These are phyloP conservation scores for Rhizopogon sp. DNA, from an alignment of 768 basidiomycete species.

Conservation along the genomic window DNA sequence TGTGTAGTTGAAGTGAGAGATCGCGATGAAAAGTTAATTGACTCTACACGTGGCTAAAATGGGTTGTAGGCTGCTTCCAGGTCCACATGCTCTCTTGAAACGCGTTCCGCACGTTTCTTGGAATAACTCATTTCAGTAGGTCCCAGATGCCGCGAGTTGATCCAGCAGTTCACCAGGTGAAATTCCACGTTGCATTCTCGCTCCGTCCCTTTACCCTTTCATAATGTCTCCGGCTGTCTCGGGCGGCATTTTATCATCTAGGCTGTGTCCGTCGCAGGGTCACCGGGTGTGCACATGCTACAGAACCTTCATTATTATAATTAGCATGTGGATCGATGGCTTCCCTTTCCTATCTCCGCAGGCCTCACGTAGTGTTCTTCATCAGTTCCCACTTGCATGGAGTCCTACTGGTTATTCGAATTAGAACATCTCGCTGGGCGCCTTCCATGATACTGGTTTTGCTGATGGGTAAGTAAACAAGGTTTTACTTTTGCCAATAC, in stretches of 20 bases:
- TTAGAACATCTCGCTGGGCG: background rate
- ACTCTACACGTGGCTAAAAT: conserved; percentile 11
- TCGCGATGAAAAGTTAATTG: conserved; percentile 12
- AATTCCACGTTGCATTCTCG: conserved; percentile 2
- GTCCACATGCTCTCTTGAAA: conserved; percentile 10
- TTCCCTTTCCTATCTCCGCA: conserved; percentile 8
- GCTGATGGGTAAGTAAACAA: conserved; percentile 1
- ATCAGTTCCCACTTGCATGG: conserved; percentile 1
- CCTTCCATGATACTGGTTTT: background rate
- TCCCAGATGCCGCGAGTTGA: background rate
- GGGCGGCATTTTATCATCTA: background rate
- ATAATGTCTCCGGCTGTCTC: background rate
- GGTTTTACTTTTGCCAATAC: conserved; percentile 8
- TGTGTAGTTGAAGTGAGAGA: conserved; percentile 14
- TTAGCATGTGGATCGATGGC: conserved; percentile 5
- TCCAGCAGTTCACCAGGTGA: background rate
- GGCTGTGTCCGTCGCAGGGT: conserved; percentile 2
- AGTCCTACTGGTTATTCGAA: conserved; percentile 1
- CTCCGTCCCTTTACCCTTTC: background rate
- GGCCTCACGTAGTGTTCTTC: background rate
- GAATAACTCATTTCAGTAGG: background rate
- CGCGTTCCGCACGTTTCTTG: conserved; percentile 7
- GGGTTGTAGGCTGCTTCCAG: background rate
- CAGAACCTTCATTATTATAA: background rate
- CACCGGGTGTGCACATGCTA: conserved; percentile 4